These are phyloP conservation scores for Leishmania arabica DNA, from an alignment of 208 protist species.

Conservation along the genomic window DNA sequence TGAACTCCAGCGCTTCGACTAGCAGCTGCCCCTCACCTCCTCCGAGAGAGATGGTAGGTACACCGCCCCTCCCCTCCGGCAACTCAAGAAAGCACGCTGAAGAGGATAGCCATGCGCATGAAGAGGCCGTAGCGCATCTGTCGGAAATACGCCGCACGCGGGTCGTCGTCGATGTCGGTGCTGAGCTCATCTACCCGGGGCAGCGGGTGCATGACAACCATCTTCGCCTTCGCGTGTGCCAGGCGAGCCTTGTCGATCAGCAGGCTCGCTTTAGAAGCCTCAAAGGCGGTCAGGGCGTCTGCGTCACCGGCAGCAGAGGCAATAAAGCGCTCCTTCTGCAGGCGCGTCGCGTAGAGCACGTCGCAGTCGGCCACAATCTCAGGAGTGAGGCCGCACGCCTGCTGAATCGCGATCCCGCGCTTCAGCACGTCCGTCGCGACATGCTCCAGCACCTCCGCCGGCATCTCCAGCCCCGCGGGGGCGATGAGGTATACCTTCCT, in stretches of 20 bases:
- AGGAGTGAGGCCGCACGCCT: slow-evolving; percentile 29
- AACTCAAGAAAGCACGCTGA: slow-evolving; percentile 67
- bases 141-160: slow-evolving; percentile 97
- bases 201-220: slow-evolving; percentile 98
- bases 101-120: slow-evolving; percentile 98
- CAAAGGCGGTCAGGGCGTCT: slow-evolving; percentile 81
- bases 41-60: too few species aligned
- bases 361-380: slow-evolving; percentile 90
- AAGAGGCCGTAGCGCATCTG: slow-evolving; percentile 98
- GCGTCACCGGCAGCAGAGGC: slow-evolving; percentile 42
- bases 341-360: slow-evolving; percentile 97
- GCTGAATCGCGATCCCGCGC: slow-evolving; percentile 50
- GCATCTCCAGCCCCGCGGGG: slow-evolving; percentile 90
- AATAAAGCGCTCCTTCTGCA: slow-evolving; percentile 98
- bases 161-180: slow-evolving; percentile 93
- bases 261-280: slow-evolving; percentile 75
- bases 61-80: neutral
- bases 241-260: slow-evolving; percentile 76
- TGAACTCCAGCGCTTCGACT: neutral
- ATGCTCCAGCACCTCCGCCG: slow-evolving; percentile 69
- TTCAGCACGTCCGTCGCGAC: slow-evolving; percentile 44
- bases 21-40: neutral
- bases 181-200: slow-evolving; percentile 97
- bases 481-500: slow-evolving; percentile 90
- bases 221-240: slow-evolving; percentile 73